Evolutionary conservation across 2,329 filamentous ascomycete genomes (phyloP).

Genomic region (Pseudogymnoascus sp.): DNA sequence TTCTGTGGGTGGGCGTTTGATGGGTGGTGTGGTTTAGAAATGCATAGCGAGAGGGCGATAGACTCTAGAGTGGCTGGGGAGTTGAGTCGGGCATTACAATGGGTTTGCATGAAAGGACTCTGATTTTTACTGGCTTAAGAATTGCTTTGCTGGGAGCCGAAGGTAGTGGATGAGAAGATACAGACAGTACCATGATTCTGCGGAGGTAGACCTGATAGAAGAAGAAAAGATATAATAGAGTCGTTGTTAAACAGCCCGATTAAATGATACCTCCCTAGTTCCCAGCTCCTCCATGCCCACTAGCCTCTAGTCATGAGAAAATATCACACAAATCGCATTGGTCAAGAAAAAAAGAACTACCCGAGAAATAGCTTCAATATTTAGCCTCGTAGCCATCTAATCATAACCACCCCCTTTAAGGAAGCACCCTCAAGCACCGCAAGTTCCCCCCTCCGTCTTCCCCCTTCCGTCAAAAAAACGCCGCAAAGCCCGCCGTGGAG

Average conservation of each 20-base stretch:
- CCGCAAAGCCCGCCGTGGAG: background rate
- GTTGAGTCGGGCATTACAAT: background rate
- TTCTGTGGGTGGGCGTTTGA: background rate
- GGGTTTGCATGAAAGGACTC: background rate
- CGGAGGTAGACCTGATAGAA: background rate
- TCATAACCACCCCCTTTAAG: background rate
- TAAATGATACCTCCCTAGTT: background rate
- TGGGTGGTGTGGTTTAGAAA: no score
- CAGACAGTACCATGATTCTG: background rate
- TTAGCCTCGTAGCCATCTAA: background rate
- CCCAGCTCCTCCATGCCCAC: background rate
- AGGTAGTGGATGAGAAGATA: background rate
- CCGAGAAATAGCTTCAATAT: conserved; percentile 1
- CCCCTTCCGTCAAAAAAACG: background rate
- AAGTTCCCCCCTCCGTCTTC: background rate
- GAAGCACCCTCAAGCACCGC: background rate
- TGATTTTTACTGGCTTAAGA: background rate
- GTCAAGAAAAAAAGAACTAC: background rate
- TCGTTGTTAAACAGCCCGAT: background rate
- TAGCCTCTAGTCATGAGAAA: background rate
- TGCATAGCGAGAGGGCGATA: background rate
- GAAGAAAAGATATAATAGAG: background rate
- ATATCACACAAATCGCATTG: background rate
- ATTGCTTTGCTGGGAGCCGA: background rate
- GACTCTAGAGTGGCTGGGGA: background rate